phyloP scores from a whole-genome alignment of 1,139 yeast genomes.

The Eremothecium coryli region DNA sequence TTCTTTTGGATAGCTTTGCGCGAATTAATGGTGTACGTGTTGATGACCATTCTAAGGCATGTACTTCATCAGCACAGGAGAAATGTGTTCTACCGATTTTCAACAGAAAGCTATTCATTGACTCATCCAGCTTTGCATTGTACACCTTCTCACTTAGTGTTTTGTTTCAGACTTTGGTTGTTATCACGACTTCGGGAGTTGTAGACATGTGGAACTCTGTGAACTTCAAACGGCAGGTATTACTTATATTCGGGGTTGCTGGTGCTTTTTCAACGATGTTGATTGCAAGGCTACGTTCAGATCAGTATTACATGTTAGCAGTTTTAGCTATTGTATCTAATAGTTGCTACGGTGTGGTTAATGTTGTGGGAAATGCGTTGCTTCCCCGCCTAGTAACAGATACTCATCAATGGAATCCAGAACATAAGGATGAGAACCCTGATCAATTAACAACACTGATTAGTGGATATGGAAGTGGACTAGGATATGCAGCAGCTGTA shows the following conservation, averaged over 20 bases:
- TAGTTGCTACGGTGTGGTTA: constrained; percentile 62
- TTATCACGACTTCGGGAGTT: constrained; percentile 62
- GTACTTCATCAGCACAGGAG: constrained; percentile 28
- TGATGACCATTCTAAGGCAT: constrained; percentile 41
- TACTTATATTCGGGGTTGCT: constrained; percentile 44
- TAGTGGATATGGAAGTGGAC: constrained; percentile 58
- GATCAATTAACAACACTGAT: constrained; percentile 38
- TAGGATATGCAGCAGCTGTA: constrained; percentile 57
- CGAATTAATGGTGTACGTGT: constrained; percentile 53
- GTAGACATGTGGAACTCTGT: constrained; percentile 47
- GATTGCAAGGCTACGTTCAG: constrained; percentile 36
- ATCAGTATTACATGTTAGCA: constrained; percentile 47
- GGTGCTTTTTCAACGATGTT: constrained; percentile 46
- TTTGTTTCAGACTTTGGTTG: constrained; percentile 52
- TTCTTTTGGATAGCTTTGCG: constrained; percentile 56
- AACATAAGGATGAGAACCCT: constrained; percentile 7
- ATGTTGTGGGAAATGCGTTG: constrained; percentile 67
- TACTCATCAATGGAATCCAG: constrained; percentile 14
- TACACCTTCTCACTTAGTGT: constrained; percentile 62
- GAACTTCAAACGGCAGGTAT: constrained; percentile 28
- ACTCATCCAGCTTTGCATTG: constrained; percentile 58
- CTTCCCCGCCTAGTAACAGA: constrained; percentile 45
- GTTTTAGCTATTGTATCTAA: constrained; percentile 50
- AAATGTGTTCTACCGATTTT: constrained; percentile 37
- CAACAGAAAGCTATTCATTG: constrained; percentile 33